phyloP scores from a whole-genome alignment of 495 filamentous ascomycete genomes.

The Penicillium paradoxum region DNA sequence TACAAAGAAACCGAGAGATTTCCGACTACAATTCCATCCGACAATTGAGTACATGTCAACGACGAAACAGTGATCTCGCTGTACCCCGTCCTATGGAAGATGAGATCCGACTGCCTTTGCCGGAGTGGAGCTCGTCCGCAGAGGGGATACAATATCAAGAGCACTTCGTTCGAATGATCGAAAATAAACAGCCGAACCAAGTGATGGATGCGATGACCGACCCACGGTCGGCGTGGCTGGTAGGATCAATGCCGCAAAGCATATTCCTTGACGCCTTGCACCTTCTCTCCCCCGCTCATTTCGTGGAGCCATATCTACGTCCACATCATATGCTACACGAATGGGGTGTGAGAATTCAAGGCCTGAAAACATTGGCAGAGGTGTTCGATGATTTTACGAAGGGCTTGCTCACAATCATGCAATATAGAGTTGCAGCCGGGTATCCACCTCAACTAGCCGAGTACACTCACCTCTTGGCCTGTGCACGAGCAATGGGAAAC shows the following conservation, averaged over 20 bases:
- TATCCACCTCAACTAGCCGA: conserved; percentile 38
- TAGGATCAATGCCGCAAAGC: conserved; percentile 30
- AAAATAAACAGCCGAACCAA: conserved; percentile 36
- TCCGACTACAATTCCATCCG: background rate
- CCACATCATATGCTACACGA: conserved; percentile 46
- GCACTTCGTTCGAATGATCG: conserved; percentile 26
- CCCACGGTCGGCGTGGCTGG: conserved; percentile 27
- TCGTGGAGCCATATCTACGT: conserved; percentile 45
- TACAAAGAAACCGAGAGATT: background rate
- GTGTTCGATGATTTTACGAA: conserved; percentile 38
- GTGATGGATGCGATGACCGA: conserved; percentile 34
- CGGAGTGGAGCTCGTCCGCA: conserved; percentile 4
- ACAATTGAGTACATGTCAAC: conserved; percentile 1
- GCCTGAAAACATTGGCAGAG: conserved; percentile 22
- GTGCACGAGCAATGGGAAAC: conserved; percentile 48
- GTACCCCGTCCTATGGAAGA: conserved; percentile 4
- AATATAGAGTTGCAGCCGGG: conserved; percentile 27
- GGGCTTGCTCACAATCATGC: conserved; percentile 33
- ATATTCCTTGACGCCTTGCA: conserved; percentile 35
- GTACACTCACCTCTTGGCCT: conserved; percentile 53
- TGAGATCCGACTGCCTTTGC: background rate
- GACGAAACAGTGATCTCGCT: background rate
- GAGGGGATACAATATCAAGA: conserved; percentile 13
- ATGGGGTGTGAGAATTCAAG: conserved; percentile 24
- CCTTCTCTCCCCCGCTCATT: conserved; percentile 39